These are phyloP conservation scores for Euphorbia neoarborescens DNA, from an alignment of 441 rosid genomes.

Conservation along the genomic window DNA sequence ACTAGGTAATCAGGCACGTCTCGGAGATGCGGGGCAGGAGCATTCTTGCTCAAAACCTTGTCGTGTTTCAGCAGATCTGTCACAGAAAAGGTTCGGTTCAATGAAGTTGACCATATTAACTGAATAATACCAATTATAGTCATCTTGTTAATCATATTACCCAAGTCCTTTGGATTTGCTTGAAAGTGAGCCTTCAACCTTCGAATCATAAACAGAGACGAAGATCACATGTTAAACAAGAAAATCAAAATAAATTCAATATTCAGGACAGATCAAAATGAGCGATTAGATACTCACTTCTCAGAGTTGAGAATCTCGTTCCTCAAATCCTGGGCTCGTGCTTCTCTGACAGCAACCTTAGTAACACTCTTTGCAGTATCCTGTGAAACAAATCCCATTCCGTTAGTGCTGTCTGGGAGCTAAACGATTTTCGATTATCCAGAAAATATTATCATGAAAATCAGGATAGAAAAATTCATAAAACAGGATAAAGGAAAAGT, in stretches of 20 bases:
- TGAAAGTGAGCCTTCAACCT: constrained; percentile 90
- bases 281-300: constrained; percentile 46
- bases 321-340: constrained; percentile 89
- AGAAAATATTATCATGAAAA: not conserved
- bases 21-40: constrained; percentile 57
- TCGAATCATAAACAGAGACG: constrained; percentile 7
- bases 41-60: constrained; percentile 63
- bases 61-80: constrained; percentile 80
- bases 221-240: not conserved
- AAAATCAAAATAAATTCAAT: not conserved
- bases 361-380: constrained; percentile 92
- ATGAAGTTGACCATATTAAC: not conserved
- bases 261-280: not conserved
- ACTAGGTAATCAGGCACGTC: constrained; percentile 71
- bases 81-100: constrained; percentile 14
- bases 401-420: constrained; percentile 1
- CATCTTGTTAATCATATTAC: constrained; percentile 22
- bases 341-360: constrained; percentile 67
- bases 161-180: constrained; percentile 76
- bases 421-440: constrained; percentile 7
- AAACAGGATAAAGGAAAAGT: not conserved
- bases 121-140: not conserved
- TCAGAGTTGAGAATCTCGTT: constrained; percentile 85
- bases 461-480: not conserved
- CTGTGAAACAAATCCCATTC: constrained; percentile 31